These are phyloP conservation scores for Sisymbrium irio DNA, from an alignment of 345 rosid species.

Conservation along the genomic window DNA sequence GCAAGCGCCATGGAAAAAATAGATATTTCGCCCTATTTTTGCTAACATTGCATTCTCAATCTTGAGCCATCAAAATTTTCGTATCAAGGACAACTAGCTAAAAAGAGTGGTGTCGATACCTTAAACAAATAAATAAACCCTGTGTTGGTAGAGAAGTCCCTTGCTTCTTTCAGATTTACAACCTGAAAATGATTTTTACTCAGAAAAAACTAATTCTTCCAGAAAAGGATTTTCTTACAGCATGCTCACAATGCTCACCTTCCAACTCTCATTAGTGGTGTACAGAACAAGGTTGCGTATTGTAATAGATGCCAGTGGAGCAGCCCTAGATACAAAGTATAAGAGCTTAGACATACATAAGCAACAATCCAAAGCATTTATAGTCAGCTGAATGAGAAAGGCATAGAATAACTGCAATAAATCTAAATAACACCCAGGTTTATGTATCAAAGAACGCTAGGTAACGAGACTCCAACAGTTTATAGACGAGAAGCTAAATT, in stretches of 20 bases:
- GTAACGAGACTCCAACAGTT: slow-evolving; percentile 3
- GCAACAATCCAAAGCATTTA: not conserved
- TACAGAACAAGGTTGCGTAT: slow-evolving; percentile 76
- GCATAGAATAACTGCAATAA: not conserved
- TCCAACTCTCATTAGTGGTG: slow-evolving; percentile 94
- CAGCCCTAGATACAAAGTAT: slow-evolving; percentile 57
- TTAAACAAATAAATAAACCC: slow-evolving; percentile 87
- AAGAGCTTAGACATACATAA: slow-evolving; percentile 22
- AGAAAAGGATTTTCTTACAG: not conserved
- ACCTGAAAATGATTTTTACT: slow-evolving; percentile 43
- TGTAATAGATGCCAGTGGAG: slow-evolving; percentile 92
- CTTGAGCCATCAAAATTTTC: slow-evolving; percentile 13
- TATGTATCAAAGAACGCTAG: not conserved
- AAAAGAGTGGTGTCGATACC: slow-evolving; percentile 47
- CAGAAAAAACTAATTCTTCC: slow-evolving; percentile 8
- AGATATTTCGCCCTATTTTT: not conserved
- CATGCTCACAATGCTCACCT: slow-evolving; percentile 49
- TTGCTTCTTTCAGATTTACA: slow-evolving; percentile 96
- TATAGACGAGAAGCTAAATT: slow-evolving; percentile 1
- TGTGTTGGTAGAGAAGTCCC: slow-evolving; percentile 75
- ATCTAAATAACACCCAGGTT: not conserved
- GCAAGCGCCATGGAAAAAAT: not conserved
- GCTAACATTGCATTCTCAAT: not conserved
- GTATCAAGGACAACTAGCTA: not conserved
- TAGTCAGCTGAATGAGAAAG: not conserved